These are phyloP conservation scores for Pouteria glomerata DNA, from an alignment of 148 eudicot genomes.

Conservation along the genomic window DNA sequence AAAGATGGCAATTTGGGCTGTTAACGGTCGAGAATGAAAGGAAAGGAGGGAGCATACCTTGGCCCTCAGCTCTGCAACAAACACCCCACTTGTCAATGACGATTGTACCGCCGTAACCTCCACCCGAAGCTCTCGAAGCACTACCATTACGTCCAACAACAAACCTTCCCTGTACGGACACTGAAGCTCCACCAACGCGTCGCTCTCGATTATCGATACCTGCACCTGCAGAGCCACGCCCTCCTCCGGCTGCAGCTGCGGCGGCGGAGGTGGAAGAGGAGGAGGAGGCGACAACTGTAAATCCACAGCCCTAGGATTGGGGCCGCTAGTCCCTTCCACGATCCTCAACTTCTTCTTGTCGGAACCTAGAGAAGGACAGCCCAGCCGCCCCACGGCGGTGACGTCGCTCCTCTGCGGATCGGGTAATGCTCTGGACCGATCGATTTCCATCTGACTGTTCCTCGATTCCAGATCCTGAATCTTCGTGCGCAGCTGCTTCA, in stretches of 20 bases:
- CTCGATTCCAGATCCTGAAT: conserved; percentile 57
- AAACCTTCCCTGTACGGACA: conserved; percentile 69
- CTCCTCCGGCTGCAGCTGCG: conserved; percentile 11
- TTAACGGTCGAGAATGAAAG: background rate
- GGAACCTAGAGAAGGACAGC: background rate
- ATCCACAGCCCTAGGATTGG: conserved; percentile 19
- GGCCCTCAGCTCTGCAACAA: conserved; percentile 74
- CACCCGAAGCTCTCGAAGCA: conserved; percentile 50
- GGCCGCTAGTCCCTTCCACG: conserved; percentile 32
- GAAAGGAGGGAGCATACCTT: conserved; percentile 52
- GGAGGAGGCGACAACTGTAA: conserved; percentile 17
- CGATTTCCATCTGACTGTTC: conserved; percentile 24
- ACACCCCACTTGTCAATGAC: conserved; percentile 43
- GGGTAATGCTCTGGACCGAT: no score
- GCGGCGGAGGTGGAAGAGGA: conserved; percentile 2
- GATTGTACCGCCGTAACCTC: conserved; percentile 68
- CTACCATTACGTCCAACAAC: conserved; percentile 71
- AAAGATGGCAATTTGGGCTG: no score
- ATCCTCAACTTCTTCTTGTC: conserved; percentile 47
- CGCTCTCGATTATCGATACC: conserved; percentile 86
- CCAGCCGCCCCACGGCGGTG: background rate
- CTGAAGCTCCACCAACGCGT: conserved; percentile 77
- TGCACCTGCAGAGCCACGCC: conserved; percentile 38
- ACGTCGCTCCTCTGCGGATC: background rate
- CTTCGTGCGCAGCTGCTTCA: conserved; percentile 62